These are phyloP conservation scores for Cokeromyces recurvatus DNA, from an alignment of 371 early-diverging fungal species.

Conservation along the genomic window DNA sequence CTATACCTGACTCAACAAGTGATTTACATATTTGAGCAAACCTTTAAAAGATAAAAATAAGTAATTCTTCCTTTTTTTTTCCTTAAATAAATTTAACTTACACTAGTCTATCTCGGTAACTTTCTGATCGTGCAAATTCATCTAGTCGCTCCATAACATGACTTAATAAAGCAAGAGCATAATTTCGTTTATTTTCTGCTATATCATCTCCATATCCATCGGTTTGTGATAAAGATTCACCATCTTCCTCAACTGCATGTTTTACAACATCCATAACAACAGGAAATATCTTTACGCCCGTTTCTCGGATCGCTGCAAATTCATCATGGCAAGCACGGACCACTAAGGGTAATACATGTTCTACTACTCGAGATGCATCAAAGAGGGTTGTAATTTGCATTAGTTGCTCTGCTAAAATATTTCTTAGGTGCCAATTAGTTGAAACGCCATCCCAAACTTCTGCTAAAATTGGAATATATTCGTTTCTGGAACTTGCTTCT, in stretches of 20 bases:
- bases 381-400: conserved; percentile 46
- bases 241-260: conserved; percentile 43
- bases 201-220: conserved; percentile 24
- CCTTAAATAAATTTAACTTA: conserved; percentile 20
- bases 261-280: conserved; percentile 44
- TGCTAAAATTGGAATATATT: conserved; percentile 47
- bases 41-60: too few relatives aligned
- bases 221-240: conserved; percentile 33
- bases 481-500: conserved; percentile 46
- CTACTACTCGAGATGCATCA: conserved; percentile 47
- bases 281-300: conserved; percentile 51
- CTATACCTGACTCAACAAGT: conserved; percentile 26
- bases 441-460: conserved; percentile 57
- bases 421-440: conserved; percentile 55
- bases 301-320: conserved; percentile 53
- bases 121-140: conserved; percentile 39
- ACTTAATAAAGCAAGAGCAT: conserved; percentile 35
- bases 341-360: conserved; percentile 49
- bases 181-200: conserved; percentile 32
- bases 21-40: conserved; percentile 37
- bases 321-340: conserved; percentile 54
- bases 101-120: conserved; percentile 39
- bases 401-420: conserved; percentile 51
- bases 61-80: background rate
- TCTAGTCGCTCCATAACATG: conserved; percentile 49